Percentiles rank a stretch among this genome's conserved stretches.
These are phyloP conservation scores for Miamiensis avidus DNA, from an alignment of 169 alveolate species.

Conservation along the genomic window DNA sequence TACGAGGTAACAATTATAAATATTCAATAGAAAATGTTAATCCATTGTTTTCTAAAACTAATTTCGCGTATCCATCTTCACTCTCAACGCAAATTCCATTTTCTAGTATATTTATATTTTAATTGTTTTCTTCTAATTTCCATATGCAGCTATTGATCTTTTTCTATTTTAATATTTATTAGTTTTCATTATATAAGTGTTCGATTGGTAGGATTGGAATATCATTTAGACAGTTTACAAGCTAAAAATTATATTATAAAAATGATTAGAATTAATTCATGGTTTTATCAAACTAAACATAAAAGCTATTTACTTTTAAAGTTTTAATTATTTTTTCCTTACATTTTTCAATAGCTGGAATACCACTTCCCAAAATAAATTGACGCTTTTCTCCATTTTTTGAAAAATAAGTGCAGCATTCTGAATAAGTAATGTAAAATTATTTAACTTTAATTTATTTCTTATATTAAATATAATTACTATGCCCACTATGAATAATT, in stretches of 20 bases:
- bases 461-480: not conserved
- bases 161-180: no score
- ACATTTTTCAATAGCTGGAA: not conserved
- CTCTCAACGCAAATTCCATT: not conserved
- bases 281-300: not conserved
- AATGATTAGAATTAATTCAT: no score
- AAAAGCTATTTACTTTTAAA: not conserved
- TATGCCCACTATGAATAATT: not conserved
- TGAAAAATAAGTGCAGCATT: not conserved
- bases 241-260: not conserved
- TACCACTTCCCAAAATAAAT: not conserved
- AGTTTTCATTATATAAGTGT: not conserved
- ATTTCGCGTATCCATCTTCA: not conserved
- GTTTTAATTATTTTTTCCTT: not conserved
- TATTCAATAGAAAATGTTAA: not conserved
- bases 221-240: not conserved
- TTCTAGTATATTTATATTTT: no score
- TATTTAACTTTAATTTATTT: no score
- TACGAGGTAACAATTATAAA: not conserved
- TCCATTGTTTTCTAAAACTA: not conserved
- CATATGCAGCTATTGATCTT: not conserved
- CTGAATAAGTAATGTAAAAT: not conserved
- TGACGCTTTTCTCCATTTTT: not conserved
- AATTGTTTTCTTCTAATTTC: not conserved
- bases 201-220: not conserved